A percentile compares a stretch with the other conserved stretches of the same genome.
phyloP scores from a whole-genome alignment of 2,329 filamentous ascomycete species.

The Xylaria sp. region DNA sequence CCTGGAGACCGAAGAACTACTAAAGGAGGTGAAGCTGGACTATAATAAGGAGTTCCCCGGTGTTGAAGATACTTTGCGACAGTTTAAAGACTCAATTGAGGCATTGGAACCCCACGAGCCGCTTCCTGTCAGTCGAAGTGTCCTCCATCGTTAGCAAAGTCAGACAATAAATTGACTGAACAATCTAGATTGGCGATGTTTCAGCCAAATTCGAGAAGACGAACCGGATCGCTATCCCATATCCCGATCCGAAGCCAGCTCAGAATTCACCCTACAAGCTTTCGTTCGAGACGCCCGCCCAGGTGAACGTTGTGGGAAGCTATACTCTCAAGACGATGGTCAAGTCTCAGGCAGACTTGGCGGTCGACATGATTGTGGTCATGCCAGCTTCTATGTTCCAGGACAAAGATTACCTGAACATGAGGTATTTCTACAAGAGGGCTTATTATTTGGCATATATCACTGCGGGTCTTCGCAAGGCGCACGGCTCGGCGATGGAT shows the following conservation, averaged over 20 bases:
- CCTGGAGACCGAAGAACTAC: slow-evolving; percentile 61
- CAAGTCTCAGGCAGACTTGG: slow-evolving; percentile 60
- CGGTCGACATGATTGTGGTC: slow-evolving; percentile 82
- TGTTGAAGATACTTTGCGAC: slow-evolving; percentile 53
- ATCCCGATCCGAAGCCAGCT: slow-evolving; percentile 76
- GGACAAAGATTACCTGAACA: slow-evolving; percentile 90
- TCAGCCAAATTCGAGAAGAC: slow-evolving; percentile 67
- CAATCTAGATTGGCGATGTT: slow-evolving; percentile 67
- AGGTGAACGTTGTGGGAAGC: slow-evolving; percentile 87
- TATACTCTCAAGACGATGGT: slow-evolving; percentile 77
- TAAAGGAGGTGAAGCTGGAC: slow-evolving; percentile 57
- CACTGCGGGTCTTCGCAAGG: slow-evolving; percentile 67
- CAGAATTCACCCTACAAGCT: slow-evolving; percentile 82
- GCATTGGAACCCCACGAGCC: slow-evolving; percentile 52
- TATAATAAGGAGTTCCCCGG: slow-evolving; percentile 52
- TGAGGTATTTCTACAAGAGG: slow-evolving; percentile 92
- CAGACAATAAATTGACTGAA: neutral
- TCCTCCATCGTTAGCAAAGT: neutral
- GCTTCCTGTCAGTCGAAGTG: slow-evolving; percentile 47
- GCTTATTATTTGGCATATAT: slow-evolving; percentile 89
- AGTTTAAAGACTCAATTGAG: slow-evolving; percentile 57
- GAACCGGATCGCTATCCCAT: slow-evolving; percentile 75
- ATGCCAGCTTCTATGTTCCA: slow-evolving; percentile 84
- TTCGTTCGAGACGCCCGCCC: slow-evolving; percentile 72
- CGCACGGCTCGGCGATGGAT: slow-evolving; percentile 56